These are phyloP conservation scores for Retiboletus flavoniger DNA, from an alignment of 1,284 basidiomycete species.

Conservation along the genomic window DNA sequence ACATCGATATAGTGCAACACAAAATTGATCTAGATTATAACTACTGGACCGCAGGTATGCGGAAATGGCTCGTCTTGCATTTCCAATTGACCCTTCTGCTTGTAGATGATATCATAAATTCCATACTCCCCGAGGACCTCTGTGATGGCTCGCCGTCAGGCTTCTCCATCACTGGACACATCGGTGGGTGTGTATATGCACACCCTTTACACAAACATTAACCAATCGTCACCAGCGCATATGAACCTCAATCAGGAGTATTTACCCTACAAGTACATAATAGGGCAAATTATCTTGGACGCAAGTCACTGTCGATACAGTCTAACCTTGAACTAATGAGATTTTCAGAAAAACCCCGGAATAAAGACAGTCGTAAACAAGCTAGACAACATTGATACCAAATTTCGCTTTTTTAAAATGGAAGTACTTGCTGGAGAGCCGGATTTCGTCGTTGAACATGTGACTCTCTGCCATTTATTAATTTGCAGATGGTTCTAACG, in stretches of 20 bases:
- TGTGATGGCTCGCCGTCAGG: slow-evolving; percentile 80
- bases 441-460: slow-evolving; percentile 83
- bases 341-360: slow-evolving; percentile 74
- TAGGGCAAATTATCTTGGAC: slow-evolving; percentile 90
- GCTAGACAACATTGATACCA: slow-evolving; percentile 80
- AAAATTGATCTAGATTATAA: slow-evolving; percentile 72
- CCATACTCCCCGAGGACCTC: slow-evolving; percentile 75
- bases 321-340: slow-evolving; percentile 5
- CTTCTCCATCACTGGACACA: slow-evolving; percentile 89
- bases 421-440: slow-evolving; percentile 91
- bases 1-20: slow-evolving; percentile 57
- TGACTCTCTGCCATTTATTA: slow-evolving; percentile 37
- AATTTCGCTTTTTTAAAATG: slow-evolving; percentile 96
- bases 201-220: background rate
- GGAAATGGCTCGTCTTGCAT: background rate
- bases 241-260: slow-evolving; percentile 91
- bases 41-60: slow-evolving; percentile 80
- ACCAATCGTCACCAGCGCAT: slow-evolving; percentile 53
- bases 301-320: slow-evolving; percentile 45
- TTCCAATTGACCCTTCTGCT: slow-evolving; percentile 1
- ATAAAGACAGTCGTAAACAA: slow-evolving; percentile 96
- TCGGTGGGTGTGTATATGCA: slow-evolving; percentile 54
- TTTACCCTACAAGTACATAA: slow-evolving; percentile 86
- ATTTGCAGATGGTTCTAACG: background rate
- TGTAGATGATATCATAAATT: slow-evolving; percentile 80